Evolutionary conservation across 1,284 basidiomycete species (phyloP).

Genomic region (Hortiboletus rubellus): DNA sequence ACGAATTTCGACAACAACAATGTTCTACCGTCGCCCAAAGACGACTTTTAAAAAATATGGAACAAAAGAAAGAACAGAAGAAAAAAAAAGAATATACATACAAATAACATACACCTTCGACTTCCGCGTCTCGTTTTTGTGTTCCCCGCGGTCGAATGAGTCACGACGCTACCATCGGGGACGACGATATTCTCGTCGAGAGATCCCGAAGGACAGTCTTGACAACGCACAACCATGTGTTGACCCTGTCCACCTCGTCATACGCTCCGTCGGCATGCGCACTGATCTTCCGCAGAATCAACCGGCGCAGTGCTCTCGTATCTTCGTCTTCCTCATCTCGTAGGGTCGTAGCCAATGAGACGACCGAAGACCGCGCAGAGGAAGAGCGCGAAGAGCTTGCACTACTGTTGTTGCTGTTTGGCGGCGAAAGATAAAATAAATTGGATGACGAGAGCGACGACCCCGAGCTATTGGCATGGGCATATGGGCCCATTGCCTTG

Average conservation of each 20-base stretch:
- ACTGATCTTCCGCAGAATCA: slow-evolving; percentile 63
- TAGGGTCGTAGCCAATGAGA: slow-evolving; percentile 40
- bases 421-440: slow-evolving; percentile 42
- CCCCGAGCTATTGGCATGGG: slow-evolving; percentile 26
- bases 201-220: slow-evolving; percentile 60
- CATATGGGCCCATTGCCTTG: background rate
- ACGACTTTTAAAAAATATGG: slow-evolving; percentile 1
- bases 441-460: slow-evolving; percentile 36
- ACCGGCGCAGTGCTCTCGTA: slow-evolving; percentile 53
- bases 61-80: background rate
- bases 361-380: slow-evolving; percentile 39
- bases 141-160: background rate
- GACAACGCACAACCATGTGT: slow-evolving; percentile 60
- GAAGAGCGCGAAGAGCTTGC: slow-evolving; percentile 41
- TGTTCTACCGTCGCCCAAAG: slow-evolving; percentile 1
- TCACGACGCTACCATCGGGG: slow-evolving; percentile 16
- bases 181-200: slow-evolving; percentile 49
- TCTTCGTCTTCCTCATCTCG: slow-evolving; percentile 57
- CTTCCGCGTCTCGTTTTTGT: background rate
- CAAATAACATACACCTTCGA: slow-evolving; percentile 34
- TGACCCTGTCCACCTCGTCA: slow-evolving; percentile 62
- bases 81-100: slow-evolving; percentile 29
- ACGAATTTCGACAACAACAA: slow-evolving; percentile 6
- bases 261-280: slow-evolving; percentile 55
- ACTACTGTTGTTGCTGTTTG: slow-evolving; percentile 19